phyloP scores from a whole-genome alignment of 805 yeast genomes.

The Wickerhamiella dianesei region DNA sequence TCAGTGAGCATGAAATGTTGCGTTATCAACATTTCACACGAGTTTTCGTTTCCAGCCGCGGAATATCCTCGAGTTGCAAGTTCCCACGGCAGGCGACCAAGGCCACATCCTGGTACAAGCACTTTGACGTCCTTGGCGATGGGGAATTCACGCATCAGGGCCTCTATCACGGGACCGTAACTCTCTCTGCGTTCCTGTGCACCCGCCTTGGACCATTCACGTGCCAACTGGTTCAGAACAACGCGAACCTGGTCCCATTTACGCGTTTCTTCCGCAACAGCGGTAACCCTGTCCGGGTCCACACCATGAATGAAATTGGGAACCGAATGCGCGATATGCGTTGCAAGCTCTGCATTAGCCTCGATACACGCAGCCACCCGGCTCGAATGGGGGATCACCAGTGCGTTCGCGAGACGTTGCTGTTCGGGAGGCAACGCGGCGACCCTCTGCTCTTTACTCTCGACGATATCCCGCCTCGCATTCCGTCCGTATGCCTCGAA shows the following conservation, averaged over 20 bases:
- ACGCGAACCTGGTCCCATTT: conserved; percentile 30
- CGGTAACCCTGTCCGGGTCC: neutral
- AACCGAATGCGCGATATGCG: neutral
- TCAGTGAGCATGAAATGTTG: conserved; percentile 22
- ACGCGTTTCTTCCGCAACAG: conserved; percentile 8
- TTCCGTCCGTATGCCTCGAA: neutral
- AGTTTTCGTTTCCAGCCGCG: conserved; percentile 70
- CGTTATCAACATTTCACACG: conserved; percentile 65
- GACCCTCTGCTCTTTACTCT: neutral
- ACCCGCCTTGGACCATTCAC: conserved; percentile 65
- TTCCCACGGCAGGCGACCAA: conserved; percentile 71
- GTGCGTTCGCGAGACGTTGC: conserved; percentile 1
- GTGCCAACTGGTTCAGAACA: conserved; percentile 47
- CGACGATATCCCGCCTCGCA: conserved; percentile 1
- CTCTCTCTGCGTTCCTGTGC: conserved; percentile 43
- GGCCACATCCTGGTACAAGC: conserved; percentile 81
- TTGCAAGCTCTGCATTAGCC: neutral
- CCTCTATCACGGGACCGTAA: conserved; percentile 35
- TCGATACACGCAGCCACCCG: conserved; percentile 1
- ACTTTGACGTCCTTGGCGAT: conserved; percentile 26
- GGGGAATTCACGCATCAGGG: conserved; percentile 29
- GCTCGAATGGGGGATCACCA: neutral
- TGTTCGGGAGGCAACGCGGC: conserved; percentile 1
- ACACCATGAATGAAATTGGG: neutral
- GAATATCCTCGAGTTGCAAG: conserved; percentile 31